Base-by-base conservation (phyloP, 371 early-diverging fungal genomes). In the Rhizopus sp. region DNA sequence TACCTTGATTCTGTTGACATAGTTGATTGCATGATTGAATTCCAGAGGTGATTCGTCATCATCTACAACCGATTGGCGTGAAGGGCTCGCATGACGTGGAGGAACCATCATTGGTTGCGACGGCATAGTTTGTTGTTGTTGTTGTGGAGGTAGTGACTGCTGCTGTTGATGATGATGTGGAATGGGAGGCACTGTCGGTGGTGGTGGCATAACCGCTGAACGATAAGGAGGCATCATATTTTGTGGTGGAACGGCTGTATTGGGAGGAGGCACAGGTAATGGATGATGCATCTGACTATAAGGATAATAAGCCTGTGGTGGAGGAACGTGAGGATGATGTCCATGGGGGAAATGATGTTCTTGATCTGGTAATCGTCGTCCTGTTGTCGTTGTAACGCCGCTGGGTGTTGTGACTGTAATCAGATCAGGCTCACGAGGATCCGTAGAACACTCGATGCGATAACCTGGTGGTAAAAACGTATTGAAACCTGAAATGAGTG, bases 391-490 rank as follows among this genome's bases (percentile, higher is more conserved):
- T 13, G 85, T 85, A 30, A 81, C 83, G 13, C 91, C 91, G 8
- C 82, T 77, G 15, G 96, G 95, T 1, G 95, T 93, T 3, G 89
- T 92, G 31, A 96, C 95, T 29, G 85, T 82, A 54, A 95, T 88
- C 39, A 77, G 64, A 56, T 79, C 72, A 32, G 88, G 86, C 49
- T 90, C 88, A 15, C 68, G 59, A 3, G 91, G 86, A 59, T 92
- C 88, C 32, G 79, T 80, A 4, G 87, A 87, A 56, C 91, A 85
- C 63, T 94, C 95, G 56, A 97, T 93, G 51, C 88, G 86, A 65
- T 93, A 97, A 0, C 98, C 97, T 13, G 93, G 92, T 7, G 99
- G 99, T 51, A 99, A 69, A 70, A 99, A 99, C 0, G 98, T 96
- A 78, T 99, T 99, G 78, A 99, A 99, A 33, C 96, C 97, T 48